Evolutionary conservation across 108 stramenopile genomes (phyloP), one percentile per base, ranked within the genome.

Genomic region (Aurantiochytrium sp.): DNA sequence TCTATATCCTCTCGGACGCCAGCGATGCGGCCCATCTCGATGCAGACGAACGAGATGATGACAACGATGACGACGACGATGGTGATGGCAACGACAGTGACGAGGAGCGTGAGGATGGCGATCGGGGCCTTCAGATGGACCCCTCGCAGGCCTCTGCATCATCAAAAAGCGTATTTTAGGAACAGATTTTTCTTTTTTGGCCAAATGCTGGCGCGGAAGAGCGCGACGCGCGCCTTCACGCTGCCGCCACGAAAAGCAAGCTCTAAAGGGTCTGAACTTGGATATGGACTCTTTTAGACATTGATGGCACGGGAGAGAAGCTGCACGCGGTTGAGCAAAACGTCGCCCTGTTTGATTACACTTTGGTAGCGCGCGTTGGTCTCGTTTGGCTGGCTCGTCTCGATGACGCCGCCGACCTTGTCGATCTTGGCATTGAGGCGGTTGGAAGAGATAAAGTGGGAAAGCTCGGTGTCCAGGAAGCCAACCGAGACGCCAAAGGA

Each of bases 351-450:
- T 93, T 97, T 96, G 88, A 99, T 97, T 90, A 97, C 95, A 55
- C 95, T 97, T 90, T 95, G 92, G 89, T 99, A 99, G 89, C 97
- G 96, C 4, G 96, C 96, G 92, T 97, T 98, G 90, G 98, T 98
- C 90, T 91, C 88, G 94, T 98, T 98, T 27, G 98, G 96, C 54
- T 96, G 93, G 86, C 96, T 97, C 42, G 97, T 98, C 86, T 98
- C 96, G 68, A 99, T 96, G 55, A 97, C 95, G 31, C 97, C 98
- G n/a, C 95, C 96, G 68, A 96, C 96, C 91, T 97, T 98, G 90
- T 99, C 98, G 90, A 99, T 98, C 92, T 98, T 97, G 68, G 98
- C 99, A 68, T 94, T 94, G 37, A 99, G 91, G 27, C 98, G 93
- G 12, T 96, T 95, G 3, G 97, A 95, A 22, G 97, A 96, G 90